Base-by-base conservation (phyloP, 805 yeast genomes). In the Yarrowia sp. region DNA sequence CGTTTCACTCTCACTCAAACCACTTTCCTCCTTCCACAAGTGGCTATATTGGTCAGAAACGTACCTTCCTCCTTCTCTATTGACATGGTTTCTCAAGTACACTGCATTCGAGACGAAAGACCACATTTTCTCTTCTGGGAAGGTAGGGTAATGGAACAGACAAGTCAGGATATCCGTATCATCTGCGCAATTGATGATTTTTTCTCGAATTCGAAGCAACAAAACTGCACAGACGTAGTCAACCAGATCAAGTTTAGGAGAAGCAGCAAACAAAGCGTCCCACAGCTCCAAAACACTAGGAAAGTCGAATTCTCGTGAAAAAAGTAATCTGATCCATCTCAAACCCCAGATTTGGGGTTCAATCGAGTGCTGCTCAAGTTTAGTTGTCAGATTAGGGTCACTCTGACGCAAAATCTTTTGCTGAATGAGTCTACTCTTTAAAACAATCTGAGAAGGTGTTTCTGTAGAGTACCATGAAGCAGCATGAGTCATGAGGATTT, bases 341-440 rank as follows among this genome's bases (percentile, higher is more conserved):
- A 75, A 70, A 3, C 75, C 78, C 78, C 78, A 75, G 22, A 75
- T 70, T 66, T 75, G 78, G 1, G 78, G 77, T 66, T 75, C 78
- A 14, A 75, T 71, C 4, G 66, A 69, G 32, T 71, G 65, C 13
- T 61, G 61, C 15, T 63, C 63, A 18, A 75, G 66, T 48, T 68
- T 67, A 3, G 65, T 62, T 35, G 71, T 71, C 22, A 76, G 63
- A 31, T 68, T 69, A 2, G 76, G 74, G 64, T 76, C 78, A 13
- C 67, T 68, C 3, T 63, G 58, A 8, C 71, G 67, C 13, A 76
- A 44, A 18, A 73, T 68, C 35, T 66, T 57, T 10, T 75, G 70
- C 45, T 76, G 79, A 50, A 76, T 76, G 13, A 60, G 47, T 35
- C 69, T 68, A 11, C 77, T 72, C 50, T 74, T 72, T 8, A 53